A percentile compares a stretch with the other conserved stretches of the same genome.
These are phyloP conservation scores for Trichophyton simii DNA, from an alignment of 2,329 filamentous ascomycete genomes.

Conservation along the genomic window DNA sequence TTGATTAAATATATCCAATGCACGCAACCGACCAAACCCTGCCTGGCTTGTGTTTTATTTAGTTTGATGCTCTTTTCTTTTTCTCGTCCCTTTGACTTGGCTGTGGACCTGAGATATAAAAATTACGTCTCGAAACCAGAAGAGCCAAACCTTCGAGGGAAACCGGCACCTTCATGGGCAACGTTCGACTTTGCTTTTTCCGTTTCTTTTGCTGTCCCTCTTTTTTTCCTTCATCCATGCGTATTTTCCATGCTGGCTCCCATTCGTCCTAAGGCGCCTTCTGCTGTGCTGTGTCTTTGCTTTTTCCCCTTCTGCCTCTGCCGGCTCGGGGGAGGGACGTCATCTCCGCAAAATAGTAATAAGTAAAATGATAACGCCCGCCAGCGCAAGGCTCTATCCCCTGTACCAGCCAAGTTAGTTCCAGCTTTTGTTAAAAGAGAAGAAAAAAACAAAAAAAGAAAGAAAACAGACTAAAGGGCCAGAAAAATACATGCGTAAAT, in stretches of 20 bases:
- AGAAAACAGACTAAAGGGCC: background rate
- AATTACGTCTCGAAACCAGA: background rate
- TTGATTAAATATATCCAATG: background rate
- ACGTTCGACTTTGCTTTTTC: background rate
- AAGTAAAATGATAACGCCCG: too few species aligned
- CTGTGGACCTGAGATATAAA: background rate
- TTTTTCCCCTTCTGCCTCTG: background rate
- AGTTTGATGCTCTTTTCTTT: background rate
- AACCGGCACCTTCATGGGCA: background rate
- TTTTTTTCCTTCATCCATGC: background rate
- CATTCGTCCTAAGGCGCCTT: background rate
- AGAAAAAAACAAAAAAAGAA: background rate
- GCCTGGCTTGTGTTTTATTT: background rate
- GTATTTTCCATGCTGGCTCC: background rate
- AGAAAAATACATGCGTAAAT: background rate
- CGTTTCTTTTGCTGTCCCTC: background rate
- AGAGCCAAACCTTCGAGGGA: background rate
- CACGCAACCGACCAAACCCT: background rate
- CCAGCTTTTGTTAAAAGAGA: background rate
- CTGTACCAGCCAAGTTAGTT: background rate
- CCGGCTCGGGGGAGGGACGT: too few species aligned
- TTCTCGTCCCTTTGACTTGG: background rate
- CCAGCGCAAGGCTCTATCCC: background rate
- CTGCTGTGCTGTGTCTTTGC: too few species aligned
- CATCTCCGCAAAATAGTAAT: too few species aligned